phyloP scores from a whole-genome alignment of 169 alveolate species.

The Plasmodium knowlesi region DNA sequence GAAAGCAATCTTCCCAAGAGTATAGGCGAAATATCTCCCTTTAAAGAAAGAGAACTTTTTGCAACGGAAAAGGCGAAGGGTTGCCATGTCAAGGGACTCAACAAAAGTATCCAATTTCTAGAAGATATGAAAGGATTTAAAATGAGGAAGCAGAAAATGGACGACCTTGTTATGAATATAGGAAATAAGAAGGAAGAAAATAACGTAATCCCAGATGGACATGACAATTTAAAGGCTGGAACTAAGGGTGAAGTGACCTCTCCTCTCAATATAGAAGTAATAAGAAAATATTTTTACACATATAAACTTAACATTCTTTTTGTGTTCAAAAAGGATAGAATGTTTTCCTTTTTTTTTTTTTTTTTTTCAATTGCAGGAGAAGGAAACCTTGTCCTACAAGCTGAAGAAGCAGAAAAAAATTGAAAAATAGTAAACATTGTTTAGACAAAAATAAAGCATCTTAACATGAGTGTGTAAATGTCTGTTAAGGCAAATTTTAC shows the following conservation, averaged over 20 bases:
- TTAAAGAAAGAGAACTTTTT: background rate
- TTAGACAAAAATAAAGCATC: background rate
- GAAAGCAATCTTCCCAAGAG: constrained; percentile 11
- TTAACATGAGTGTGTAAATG: background rate
- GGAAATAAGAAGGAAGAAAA: constrained; percentile 24
- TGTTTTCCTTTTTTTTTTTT: background rate
- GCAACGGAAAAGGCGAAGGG: background rate
- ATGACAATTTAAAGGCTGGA: background rate
- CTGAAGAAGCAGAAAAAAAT: constrained; percentile 62
- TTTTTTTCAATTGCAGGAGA: constrained; percentile 15
- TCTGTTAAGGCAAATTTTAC: background rate
- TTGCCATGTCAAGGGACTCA: background rate
- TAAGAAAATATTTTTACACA: background rate
- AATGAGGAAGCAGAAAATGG: constrained; percentile 45
- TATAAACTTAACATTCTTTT: background rate
- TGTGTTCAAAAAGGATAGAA: background rate
- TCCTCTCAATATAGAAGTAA: constrained; percentile 19
- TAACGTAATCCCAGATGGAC: background rate
- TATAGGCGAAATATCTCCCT: background rate
- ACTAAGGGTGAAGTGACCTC: background rate
- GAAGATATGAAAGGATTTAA: constrained; percentile 60
- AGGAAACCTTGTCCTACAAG: constrained; percentile 53
- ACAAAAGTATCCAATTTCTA: constrained; percentile 41
- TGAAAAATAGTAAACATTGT: constrained; percentile 57
- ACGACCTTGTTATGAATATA: constrained; percentile 3